Conservation (phyloP, 2,329 filamentous ascomycete genomes). For the Clathrospora elynae region DNA sequence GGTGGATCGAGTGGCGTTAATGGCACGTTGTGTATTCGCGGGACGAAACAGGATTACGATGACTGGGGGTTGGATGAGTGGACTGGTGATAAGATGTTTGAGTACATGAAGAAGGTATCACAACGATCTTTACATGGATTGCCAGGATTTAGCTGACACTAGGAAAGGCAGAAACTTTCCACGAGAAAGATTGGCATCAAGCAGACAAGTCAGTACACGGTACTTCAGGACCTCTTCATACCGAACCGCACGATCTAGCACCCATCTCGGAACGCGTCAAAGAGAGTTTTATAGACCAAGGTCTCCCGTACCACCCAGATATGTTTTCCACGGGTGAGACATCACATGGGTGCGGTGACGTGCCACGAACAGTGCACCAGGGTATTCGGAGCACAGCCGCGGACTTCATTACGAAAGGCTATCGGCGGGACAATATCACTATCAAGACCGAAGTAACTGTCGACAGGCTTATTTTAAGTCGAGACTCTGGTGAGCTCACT, state of each 20-base stretch:
- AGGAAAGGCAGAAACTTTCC: slow-evolving; percentile 59
- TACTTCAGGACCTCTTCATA: slow-evolving; percentile 57
- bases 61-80: slow-evolving; percentile 63
- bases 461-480: slow-evolving; percentile 55
- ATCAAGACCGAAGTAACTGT: slow-evolving; percentile 41
- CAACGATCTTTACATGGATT: not conserved
- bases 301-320: slow-evolving; percentile 61
- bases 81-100: slow-evolving; percentile 63
- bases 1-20: slow-evolving; percentile 58
- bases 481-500: slow-evolving; percentile 44
- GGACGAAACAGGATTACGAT: slow-evolving; percentile 57
- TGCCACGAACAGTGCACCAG: slow-evolving; percentile 38
- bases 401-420: slow-evolving; percentile 51
- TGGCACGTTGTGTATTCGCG: slow-evolving; percentile 57
- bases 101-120: slow-evolving; percentile 59
- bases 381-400: slow-evolving; percentile 38
- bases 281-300: slow-evolving; percentile 61
- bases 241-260: slow-evolving; percentile 63
- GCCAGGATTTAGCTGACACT: not conserved
- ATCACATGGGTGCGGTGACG: slow-evolving; percentile 41
- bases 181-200: slow-evolving; percentile 63
- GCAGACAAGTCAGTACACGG: slow-evolving; percentile 55
- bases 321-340: slow-evolving; percentile 60
- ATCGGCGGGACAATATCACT: slow-evolving; percentile 45
- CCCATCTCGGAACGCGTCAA: slow-evolving; percentile 62